A percentile compares a stretch with the other conserved stretches of the same genome.
Evolutionary conservation across 768 basidiomycete genomes (phyloP).

Genomic region (Hericium rajendrae): DNA sequence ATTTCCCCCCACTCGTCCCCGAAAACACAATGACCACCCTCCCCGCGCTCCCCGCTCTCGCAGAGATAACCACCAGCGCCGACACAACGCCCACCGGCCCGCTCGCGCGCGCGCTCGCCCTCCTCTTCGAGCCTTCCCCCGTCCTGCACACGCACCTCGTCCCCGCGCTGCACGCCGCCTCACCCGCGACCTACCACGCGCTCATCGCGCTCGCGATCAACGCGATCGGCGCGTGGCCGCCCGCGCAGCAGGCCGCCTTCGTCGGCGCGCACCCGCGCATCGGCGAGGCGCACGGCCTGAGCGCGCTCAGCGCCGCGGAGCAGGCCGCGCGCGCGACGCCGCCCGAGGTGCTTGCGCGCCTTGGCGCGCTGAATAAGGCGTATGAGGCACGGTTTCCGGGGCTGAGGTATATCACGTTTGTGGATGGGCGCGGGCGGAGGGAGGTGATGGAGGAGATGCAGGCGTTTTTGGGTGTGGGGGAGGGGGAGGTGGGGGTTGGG

Average conservation of each 20-base stretch:
- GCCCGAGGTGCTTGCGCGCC: slow-evolving; percentile 62
- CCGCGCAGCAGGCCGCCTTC: slow-evolving; percentile 46
- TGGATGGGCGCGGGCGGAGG: slow-evolving; percentile 70
- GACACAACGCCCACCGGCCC: neutral
- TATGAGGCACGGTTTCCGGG: slow-evolving; percentile 71
- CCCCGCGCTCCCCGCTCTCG: neutral
- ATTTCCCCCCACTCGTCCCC: neutral
- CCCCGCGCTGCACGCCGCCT: slow-evolving; percentile 39
- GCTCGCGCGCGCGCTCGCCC: slow-evolving; percentile 7
- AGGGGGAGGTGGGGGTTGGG: slow-evolving; percentile 31
- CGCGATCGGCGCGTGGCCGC: slow-evolving; percentile 44
- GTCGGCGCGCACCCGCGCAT: slow-evolving; percentile 84
- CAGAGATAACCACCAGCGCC: neutral
- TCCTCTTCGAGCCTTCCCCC: slow-evolving; percentile 62
- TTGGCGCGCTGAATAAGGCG: slow-evolving; percentile 64
- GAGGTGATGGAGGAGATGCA: slow-evolving; percentile 78
- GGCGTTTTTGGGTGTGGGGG: slow-evolving; percentile 40
- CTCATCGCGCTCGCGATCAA: slow-evolving; percentile 47
- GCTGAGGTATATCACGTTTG: slow-evolving; percentile 85
- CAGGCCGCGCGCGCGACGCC: slow-evolving; percentile 59
- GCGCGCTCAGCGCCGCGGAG: slow-evolving; percentile 68
- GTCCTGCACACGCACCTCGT: slow-evolving; percentile 43
- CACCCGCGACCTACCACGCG: slow-evolving; percentile 32
- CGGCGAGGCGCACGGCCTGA: slow-evolving; percentile 71
- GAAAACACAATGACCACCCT: neutral